Evolutionary conservation across 257 asterid genomes (phyloP).

Genomic region (Lantana camara): DNA sequence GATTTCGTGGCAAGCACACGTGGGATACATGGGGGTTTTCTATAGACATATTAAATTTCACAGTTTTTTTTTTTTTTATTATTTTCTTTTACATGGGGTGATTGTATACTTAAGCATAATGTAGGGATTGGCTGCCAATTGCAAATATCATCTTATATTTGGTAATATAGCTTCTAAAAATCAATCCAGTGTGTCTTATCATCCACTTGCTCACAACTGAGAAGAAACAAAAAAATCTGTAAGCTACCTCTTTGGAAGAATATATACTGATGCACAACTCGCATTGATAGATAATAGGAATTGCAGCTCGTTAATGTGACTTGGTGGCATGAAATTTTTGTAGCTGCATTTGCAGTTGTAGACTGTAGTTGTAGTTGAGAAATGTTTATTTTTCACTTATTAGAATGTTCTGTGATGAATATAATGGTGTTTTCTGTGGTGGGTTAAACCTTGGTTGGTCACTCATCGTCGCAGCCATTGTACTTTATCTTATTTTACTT

Average conservation of each 20-base stretch:
- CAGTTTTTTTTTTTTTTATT: too few relatives aligned
- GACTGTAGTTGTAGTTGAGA: too few relatives aligned
- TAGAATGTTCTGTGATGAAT: neutral
- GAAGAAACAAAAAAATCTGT: neutral
- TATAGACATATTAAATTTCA: too few relatives aligned
- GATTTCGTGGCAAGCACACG: too few relatives aligned
- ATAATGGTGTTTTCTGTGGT: neutral
- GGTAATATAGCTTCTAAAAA: neutral
- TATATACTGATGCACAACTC: neutral
- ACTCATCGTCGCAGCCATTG: neutral
- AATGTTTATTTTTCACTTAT: neutral
- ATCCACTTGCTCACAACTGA: too few relatives aligned
- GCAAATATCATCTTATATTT: neutral
- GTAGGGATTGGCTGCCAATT: too few relatives aligned
- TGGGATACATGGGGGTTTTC: too few relatives aligned
- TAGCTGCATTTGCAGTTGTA: neutral
- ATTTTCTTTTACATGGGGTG: too few relatives aligned
- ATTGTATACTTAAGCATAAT: too few relatives aligned
- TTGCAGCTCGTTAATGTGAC: neutral
- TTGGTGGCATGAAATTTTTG: constrained; percentile 11
- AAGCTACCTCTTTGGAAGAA: constrained; percentile 1
- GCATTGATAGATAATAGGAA: neutral
- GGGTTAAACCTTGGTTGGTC: neutral
- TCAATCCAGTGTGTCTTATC: neutral
- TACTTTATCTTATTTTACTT: neutral